Conservation (phyloP, 2,329 filamentous ascomycete species). For the Colletotrichum coccodes region DNA sequence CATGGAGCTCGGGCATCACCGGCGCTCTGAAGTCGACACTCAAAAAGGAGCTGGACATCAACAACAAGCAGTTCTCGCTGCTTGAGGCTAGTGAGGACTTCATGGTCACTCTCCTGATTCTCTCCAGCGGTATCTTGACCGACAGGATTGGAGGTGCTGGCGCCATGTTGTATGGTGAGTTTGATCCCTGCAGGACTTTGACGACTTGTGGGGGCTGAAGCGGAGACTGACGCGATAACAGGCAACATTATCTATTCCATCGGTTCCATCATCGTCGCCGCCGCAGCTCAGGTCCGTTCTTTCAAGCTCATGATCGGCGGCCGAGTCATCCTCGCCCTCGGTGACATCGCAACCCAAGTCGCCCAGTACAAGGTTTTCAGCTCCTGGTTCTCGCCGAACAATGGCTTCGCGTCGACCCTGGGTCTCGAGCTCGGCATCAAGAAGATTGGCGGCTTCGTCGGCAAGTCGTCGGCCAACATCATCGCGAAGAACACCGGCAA, state of each 20-base stretch:
- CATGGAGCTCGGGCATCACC: slow-evolving; percentile 70
- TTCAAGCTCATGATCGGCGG: slow-evolving; percentile 71
- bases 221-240: slow-evolving; percentile 35
- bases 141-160: slow-evolving; percentile 68
- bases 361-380: slow-evolving; percentile 74
- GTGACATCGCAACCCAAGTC: slow-evolving; percentile 72
- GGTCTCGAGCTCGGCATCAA: slow-evolving; percentile 69
- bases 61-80: slow-evolving; percentile 68
- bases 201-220: not conserved
- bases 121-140: slow-evolving; percentile 64
- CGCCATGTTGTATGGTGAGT: slow-evolving; percentile 37
- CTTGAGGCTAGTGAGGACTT: slow-evolving; percentile 71
- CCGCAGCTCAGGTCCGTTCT: slow-evolving; percentile 63
- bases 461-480: slow-evolving; percentile 68
- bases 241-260: slow-evolving; percentile 69
- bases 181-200: not conserved
- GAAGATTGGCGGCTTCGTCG: slow-evolving; percentile 70
- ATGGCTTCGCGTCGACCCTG: slow-evolving; percentile 70
- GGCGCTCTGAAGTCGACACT: slow-evolving; percentile 70
- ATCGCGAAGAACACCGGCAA: slow-evolving; percentile 66
- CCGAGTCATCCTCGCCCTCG: slow-evolving; percentile 63
- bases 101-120: slow-evolving; percentile 67
- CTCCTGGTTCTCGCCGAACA: slow-evolving; percentile 70
- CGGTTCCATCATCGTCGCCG: slow-evolving; percentile 68
- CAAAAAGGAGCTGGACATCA: slow-evolving; percentile 69